Conservation (phyloP, 1,139 yeast genomes). For the Schwanniomyces etchellsii region DNA sequence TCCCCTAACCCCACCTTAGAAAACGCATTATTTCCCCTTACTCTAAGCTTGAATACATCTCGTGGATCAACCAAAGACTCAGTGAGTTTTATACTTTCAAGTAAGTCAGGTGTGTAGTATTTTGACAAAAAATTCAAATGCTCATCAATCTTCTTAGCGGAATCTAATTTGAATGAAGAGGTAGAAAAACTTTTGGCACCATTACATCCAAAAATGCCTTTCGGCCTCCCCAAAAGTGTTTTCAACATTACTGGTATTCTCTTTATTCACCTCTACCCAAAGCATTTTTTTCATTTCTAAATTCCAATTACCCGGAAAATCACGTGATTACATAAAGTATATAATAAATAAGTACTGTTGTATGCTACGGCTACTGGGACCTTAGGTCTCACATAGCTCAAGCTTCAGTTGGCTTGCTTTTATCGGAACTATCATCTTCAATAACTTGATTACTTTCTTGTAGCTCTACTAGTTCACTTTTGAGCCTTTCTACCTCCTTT, state of each 20-base stretch:
- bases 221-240: background rate
- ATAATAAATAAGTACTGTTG: too few species aligned
- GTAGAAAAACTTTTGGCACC: conserved; percentile 5
- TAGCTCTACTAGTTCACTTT: conserved; percentile 57
- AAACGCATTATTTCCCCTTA: conserved; percentile 24
- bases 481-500: conserved; percentile 71
- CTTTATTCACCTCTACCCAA: too few species aligned
- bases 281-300: too few species aligned
- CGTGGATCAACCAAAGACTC: conserved; percentile 69
- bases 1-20: conserved; percentile 31
- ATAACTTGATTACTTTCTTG: conserved; percentile 37
- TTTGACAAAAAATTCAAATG: conserved; percentile 61
- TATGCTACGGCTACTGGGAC: too few species aligned
- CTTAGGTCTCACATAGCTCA: too few species aligned
- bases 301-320: too few species aligned
- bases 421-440: background rate
- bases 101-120: conserved; percentile 70
- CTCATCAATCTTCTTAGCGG: conserved; percentile 17
- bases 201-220: background rate
- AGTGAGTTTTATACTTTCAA: conserved; percentile 75
- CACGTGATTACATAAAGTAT: too few species aligned
- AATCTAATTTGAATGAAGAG: conserved; percentile 1
- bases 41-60: conserved; percentile 35
- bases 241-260: conserved; percentile 1
- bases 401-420: too few species aligned